A percentile compares a stretch with the other conserved stretches of the same genome.
These are phyloP conservation scores for Pachysandra terminalis DNA, from an alignment of 164 flowering plant species.

Conservation along the genomic window DNA sequence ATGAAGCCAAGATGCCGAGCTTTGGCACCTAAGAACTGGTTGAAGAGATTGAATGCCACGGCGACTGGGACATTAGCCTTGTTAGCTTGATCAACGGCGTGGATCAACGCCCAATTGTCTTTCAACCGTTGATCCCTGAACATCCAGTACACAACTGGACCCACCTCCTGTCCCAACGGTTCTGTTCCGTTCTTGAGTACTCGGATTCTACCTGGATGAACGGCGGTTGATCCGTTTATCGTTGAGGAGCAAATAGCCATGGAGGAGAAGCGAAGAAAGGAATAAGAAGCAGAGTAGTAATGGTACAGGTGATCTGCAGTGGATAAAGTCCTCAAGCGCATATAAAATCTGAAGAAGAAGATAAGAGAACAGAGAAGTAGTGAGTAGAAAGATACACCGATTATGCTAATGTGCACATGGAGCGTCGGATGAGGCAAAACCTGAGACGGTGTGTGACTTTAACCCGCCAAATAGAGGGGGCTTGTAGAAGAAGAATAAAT, in stretches of 20 bases:
- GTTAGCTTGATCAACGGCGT: constrained; percentile 83
- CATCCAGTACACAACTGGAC: constrained; percentile 99
- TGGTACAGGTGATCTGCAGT: neutral
- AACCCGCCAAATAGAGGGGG: no score
- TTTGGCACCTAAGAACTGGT: constrained; percentile 77
- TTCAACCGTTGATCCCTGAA: constrained; percentile 87
- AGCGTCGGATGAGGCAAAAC: neutral
- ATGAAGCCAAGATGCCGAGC: constrained; percentile 89
- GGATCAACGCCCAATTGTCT: constrained; percentile 96
- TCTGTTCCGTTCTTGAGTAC: constrained; percentile 47
- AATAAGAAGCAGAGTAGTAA: neutral
- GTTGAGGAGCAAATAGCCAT: constrained; percentile 29
- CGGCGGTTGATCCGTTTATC: constrained; percentile 13
- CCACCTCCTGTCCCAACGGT: constrained; percentile 22
- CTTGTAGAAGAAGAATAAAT: no score
- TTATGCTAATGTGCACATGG: neutral
- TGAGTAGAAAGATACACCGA: neutral
- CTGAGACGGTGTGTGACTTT: no score
- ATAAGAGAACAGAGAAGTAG: neutral
- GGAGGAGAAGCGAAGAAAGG: neutral
- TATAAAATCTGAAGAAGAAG: neutral
- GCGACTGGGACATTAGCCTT: constrained; percentile 65
- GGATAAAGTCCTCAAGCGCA: neutral
- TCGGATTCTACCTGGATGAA: constrained; percentile 65
- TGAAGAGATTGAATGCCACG: constrained; percentile 80